Conservation (phyloP, 768 basidiomycete species). For the Lactarius indigo region DNA sequence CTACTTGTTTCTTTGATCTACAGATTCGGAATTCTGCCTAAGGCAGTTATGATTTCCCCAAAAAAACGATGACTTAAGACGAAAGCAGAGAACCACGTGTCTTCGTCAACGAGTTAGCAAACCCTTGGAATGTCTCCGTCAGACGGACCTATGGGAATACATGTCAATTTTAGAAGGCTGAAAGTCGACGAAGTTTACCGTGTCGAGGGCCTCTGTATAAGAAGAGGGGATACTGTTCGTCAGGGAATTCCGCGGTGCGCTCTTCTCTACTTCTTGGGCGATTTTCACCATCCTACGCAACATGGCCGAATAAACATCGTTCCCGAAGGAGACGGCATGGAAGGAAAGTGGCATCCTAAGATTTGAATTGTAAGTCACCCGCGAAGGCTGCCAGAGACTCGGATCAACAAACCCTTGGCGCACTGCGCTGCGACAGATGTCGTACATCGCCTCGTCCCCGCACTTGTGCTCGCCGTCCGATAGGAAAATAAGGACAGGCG, state of each 20-base stretch:
- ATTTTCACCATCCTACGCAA: conserved; percentile 50
- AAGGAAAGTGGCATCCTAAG: conserved; percentile 52
- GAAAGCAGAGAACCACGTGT: conserved; percentile 46
- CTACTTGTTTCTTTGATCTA: no score
- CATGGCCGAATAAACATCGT: conserved; percentile 26
- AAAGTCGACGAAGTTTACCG: conserved; percentile 34
- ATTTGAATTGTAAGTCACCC: background rate
- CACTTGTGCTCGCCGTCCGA: conserved; percentile 50
- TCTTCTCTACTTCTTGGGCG: conserved; percentile 44
- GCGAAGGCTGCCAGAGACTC: background rate
- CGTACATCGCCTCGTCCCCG: conserved; percentile 37
- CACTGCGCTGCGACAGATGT: conserved; percentile 41
- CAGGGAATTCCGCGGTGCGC: conserved; percentile 40
- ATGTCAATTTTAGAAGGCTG: background rate
- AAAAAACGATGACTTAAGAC: conserved; percentile 12
- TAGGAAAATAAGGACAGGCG: conserved; percentile 24
- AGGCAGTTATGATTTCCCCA: background rate
- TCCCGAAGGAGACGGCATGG: conserved; percentile 55
- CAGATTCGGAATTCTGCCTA: no score
- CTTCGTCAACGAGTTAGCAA: conserved; percentile 54
- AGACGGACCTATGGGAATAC: conserved; percentile 41
- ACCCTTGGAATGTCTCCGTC: conserved; percentile 53
- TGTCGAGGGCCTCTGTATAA: conserved; percentile 48
- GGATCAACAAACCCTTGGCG: conserved; percentile 40
- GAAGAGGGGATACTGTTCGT: conserved; percentile 38